phyloP scores from a whole-genome alignment of 306 rosid species.

The Cicer bijugum region DNA sequence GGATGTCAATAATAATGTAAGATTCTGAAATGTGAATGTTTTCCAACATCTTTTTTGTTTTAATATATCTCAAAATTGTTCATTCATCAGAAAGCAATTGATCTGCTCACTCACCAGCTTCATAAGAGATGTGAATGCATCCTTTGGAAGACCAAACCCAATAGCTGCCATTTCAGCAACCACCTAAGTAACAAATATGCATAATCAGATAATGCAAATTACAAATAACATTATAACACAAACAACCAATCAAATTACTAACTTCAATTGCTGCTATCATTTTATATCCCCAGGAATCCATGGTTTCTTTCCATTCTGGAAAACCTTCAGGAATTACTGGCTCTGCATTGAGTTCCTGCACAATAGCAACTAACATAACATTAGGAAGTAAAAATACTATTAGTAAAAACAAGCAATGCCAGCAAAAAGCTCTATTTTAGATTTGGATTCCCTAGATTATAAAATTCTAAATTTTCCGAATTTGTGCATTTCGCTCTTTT shows the following conservation, averaged over 20 bases:
- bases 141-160: constrained; percentile 87
- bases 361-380: constrained; percentile 16
- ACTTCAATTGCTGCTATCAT: constrained; percentile 87
- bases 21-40: background rate
- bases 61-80: constrained; percentile 32
- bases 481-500: background rate
- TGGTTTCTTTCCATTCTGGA: constrained; percentile 86
- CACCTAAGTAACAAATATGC: constrained; percentile 55
- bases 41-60: background rate
- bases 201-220: constrained; percentile 28
- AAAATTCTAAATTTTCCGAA: background rate
- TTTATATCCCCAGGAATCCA: constrained; percentile 95
- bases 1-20: background rate
- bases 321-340: constrained; percentile 93
- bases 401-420: background rate
- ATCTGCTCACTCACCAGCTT: constrained; percentile 67
- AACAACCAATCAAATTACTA: constrained; percentile 30
- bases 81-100: constrained; percentile 12
- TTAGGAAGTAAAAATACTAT: constrained; percentile 30
- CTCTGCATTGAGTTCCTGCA: constrained; percentile 87
- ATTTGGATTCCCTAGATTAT: background rate
- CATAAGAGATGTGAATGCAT: constrained; percentile 93
- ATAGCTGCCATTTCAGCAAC: constrained; percentile 99
- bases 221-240: constrained; percentile 21
- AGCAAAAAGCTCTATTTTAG: background rate